phyloP scores from a whole-genome alignment of 108 stramenopile genomes.

The Stephanodiscus triporus region DNA sequence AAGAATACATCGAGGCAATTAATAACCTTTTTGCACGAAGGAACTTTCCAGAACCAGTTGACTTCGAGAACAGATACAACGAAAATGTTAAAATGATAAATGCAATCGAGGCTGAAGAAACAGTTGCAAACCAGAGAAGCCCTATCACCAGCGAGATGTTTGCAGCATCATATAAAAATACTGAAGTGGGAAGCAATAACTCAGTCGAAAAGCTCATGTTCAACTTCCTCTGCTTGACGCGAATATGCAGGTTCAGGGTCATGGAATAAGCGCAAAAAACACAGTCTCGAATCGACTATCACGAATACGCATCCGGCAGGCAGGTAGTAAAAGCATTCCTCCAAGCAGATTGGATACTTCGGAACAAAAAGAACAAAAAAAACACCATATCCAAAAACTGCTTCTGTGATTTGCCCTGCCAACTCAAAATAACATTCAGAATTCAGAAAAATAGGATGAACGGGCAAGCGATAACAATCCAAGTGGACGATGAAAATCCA shows the following conservation, averaged over 20 bases:
- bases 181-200: not conserved
- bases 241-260: not conserved
- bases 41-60: not conserved
- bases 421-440: not conserved
- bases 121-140: not conserved
- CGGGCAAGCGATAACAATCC: not conserved
- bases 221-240: not conserved
- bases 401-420: not conserved
- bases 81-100: not conserved
- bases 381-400: not conserved
- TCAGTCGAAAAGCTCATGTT: not conserved
- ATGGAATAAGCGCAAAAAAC: slow-evolving; percentile 12
- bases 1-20: not conserved
- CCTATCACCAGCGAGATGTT: not conserved
- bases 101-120: not conserved
- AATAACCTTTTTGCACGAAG: not conserved
- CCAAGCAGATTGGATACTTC: not conserved
- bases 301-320: slow-evolving; percentile 7
- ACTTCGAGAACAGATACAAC: not conserved
- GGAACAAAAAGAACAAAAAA: not conserved
- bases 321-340: slow-evolving; percentile 5
- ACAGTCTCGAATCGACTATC: not conserved
- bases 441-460: slow-evolving; percentile 21
- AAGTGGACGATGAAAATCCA: not conserved
- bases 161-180: no score